Evolutionary conservation across 352 stramenopile species (phyloP).

Genomic region (Pythium rishiriense): DNA sequence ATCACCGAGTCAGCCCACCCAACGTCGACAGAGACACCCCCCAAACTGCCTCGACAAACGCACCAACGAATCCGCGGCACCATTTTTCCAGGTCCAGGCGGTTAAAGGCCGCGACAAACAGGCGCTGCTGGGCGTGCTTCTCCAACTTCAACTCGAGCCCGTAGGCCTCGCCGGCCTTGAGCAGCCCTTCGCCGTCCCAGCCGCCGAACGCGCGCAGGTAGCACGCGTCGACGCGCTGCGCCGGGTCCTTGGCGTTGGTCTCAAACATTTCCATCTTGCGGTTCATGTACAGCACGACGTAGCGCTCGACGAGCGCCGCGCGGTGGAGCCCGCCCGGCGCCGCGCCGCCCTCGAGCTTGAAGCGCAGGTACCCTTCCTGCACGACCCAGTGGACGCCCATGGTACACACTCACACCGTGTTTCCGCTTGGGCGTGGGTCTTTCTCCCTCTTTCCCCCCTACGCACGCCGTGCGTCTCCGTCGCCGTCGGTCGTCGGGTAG

Average conservation of each 20-base stretch:
- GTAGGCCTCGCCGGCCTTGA: slow-evolving; percentile 72
- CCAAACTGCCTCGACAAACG: neutral
- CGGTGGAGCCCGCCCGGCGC: slow-evolving; percentile 8
- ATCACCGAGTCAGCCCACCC: neutral
- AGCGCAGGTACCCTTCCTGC: slow-evolving; percentile 31
- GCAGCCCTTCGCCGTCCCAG: slow-evolving; percentile 70
- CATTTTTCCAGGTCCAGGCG: slow-evolving; percentile 82
- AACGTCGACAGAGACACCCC: neutral
- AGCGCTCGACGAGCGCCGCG: slow-evolving; percentile 47
- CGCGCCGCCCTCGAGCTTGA: slow-evolving; percentile 22
- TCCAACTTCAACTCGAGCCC: slow-evolving; percentile 80
- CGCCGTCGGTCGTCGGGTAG: slow-evolving; percentile 4
- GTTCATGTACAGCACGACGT: slow-evolving; percentile 77
- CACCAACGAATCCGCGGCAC: slow-evolving; percentile 70
- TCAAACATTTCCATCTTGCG: slow-evolving; percentile 81
- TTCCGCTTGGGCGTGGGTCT: too few relatives aligned
- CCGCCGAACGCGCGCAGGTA: slow-evolving; percentile 72
- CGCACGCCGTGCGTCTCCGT: neutral
- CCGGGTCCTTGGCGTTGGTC: slow-evolving; percentile 28
- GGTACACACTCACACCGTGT: neutral
- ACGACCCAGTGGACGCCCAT: slow-evolving; percentile 37
- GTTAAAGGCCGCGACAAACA: slow-evolving; percentile 78
- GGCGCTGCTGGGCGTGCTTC: slow-evolving; percentile 43
- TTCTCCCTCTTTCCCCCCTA: neutral
- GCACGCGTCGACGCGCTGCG: slow-evolving; percentile 38